These are phyloP conservation scores for Pelagomonas calceolata DNA, from an alignment of 108 stramenopile genomes.

Conservation along the genomic window DNA sequence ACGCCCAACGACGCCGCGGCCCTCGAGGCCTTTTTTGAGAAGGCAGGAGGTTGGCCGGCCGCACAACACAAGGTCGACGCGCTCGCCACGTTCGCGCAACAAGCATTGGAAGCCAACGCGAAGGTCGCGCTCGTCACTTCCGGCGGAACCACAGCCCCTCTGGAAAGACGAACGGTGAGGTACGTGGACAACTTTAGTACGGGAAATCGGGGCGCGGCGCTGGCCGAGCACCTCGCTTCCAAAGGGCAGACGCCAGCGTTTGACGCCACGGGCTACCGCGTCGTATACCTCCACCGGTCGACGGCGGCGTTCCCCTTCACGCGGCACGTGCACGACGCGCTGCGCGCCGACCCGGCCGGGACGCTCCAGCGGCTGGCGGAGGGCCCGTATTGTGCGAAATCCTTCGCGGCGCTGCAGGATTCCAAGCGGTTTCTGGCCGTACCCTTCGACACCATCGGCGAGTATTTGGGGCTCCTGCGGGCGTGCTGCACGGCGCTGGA, in stretches of 20 bases:
- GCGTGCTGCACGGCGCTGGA: neutral
- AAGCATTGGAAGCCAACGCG: no score
- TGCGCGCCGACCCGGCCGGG: constrained; percentile 14
- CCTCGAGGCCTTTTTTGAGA: no score
- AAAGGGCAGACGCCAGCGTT: no score
- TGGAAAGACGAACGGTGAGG: constrained; percentile 47
- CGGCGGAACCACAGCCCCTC: constrained; percentile 41
- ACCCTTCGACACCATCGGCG: constrained; percentile 5
- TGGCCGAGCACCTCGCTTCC: constrained; percentile 35
- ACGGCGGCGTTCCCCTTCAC: constrained; percentile 23
- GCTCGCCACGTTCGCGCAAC: no score
- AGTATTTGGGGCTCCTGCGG: constrained; percentile 13
- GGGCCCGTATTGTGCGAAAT: no score
- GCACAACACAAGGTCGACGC: no score
- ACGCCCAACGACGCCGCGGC: no score
- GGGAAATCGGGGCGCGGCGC: constrained; percentile 32
- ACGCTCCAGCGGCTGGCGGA: no score
- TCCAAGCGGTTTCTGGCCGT: no score
- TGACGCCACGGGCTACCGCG: constrained; percentile 38
- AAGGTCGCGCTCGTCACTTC: constrained; percentile 34
- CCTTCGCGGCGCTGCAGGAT: no score
- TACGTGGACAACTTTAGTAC: constrained; percentile 51
- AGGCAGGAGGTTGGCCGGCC: no score
- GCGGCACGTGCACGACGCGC: constrained; percentile 10
- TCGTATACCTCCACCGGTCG: constrained; percentile 29